Conservation (phyloP, 2,329 filamentous ascomycete species). For the Neophaeococcomyces aloes region DNA sequence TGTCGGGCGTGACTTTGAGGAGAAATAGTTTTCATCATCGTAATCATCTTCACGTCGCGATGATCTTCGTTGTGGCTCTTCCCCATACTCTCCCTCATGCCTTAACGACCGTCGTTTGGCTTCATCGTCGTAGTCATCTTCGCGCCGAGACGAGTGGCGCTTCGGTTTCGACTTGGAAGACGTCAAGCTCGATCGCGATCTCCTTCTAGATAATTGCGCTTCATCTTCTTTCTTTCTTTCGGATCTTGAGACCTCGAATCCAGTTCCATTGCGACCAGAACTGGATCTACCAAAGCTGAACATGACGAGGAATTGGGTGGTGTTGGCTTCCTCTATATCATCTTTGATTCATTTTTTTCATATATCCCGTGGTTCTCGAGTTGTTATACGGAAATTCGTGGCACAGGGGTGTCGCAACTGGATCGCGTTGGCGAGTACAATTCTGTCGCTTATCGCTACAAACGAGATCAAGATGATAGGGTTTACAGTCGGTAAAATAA, state of each 20-base stretch:
- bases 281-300: slow-evolving; percentile 15
- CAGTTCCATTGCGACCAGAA: slow-evolving; percentile 16
- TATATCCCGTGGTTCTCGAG: too few relatives aligned
- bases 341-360: neutral
- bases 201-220: slow-evolving; percentile 1
- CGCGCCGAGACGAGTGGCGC: slow-evolving; percentile 13
- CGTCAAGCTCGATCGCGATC: slow-evolving; percentile 9
- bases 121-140: slow-evolving; percentile 8
- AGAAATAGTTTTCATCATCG: slow-evolving; percentile 3
- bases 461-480: neutral
- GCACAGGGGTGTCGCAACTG: neutral
- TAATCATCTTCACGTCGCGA: slow-evolving; percentile 10
- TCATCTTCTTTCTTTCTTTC: slow-evolving; percentile 9
- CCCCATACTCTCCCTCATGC: too few relatives aligned
- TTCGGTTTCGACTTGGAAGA: slow-evolving; percentile 13
- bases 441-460: neutral
- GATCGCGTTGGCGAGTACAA: slow-evolving; percentile 1
- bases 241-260: slow-evolving; percentile 15
- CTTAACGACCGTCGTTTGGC: neutral
- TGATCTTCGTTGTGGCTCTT: slow-evolving; percentile 10
- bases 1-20: neutral
- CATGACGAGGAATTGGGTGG: neutral
- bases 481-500: slow-evolving; percentile 4
- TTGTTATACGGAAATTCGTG: too few relatives aligned
- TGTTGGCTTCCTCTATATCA: slow-evolving; percentile 1